Evolutionary conservation across 2,329 filamentous ascomycete species (phyloP).

Genomic region (Diaporthe caulivora): DNA sequence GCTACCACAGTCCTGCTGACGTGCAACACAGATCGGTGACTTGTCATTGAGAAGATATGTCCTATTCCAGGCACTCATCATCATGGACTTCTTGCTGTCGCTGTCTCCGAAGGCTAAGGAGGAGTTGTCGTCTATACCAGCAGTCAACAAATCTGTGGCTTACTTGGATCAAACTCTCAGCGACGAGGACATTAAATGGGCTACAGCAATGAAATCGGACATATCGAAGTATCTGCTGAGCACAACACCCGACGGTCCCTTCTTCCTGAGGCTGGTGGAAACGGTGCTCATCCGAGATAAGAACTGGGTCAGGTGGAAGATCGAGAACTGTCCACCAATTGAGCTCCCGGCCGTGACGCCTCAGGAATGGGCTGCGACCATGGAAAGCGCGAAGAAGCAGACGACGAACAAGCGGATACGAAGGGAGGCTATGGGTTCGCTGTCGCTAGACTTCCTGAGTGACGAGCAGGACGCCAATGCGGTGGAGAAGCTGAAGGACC

Average conservation of each 20-base stretch:
- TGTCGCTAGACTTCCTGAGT: constrained; percentile 83
- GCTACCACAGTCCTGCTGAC: constrained; percentile 39
- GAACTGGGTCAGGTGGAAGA: constrained; percentile 99
- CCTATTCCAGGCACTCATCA: constrained; percentile 92
- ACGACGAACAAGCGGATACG: constrained; percentile 80
- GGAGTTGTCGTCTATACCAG: constrained; percentile 73
- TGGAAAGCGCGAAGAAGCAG: constrained; percentile 72
- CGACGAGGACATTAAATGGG: constrained; percentile 94
- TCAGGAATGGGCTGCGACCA: constrained; percentile 77
- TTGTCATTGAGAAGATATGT: constrained; percentile 94
- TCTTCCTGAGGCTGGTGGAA: constrained; percentile 97
- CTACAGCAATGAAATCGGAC: constrained; percentile 77
- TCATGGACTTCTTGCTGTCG: constrained; percentile 95
- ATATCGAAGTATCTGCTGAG: constrained; percentile 88
- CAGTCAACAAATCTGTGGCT: constrained; percentile 86
- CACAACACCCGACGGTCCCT: constrained; percentile 81
- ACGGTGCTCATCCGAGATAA: constrained; percentile 96
- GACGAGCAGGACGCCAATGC: constrained; percentile 70
- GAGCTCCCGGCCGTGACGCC: constrained; percentile 79
- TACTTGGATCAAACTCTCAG: constrained; percentile 81
- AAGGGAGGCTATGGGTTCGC: constrained; percentile 75
- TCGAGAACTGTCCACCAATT: constrained; percentile 91
- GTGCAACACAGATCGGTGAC: constrained; percentile 79
- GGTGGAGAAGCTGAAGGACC: constrained; percentile 77
- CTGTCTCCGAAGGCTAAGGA: constrained; percentile 85